Evolutionary conservation across 2,329 filamentous ascomycete species (phyloP), one percentile per base, ranked within the genome.

Genomic region (Thelonectria discophora): DNA sequence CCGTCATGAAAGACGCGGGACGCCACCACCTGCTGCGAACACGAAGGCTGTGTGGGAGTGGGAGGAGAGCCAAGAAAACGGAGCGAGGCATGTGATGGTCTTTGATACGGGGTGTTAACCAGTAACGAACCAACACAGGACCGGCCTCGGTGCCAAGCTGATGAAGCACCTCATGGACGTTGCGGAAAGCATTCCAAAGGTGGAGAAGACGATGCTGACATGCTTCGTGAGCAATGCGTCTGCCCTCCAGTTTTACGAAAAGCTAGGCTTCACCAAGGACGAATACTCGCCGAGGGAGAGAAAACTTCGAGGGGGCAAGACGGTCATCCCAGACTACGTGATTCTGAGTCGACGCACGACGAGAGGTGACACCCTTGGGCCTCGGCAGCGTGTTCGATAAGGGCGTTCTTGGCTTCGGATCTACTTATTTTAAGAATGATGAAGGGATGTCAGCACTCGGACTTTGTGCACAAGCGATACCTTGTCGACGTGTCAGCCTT

Each of bases 171-270:
- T 86, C 8, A 82, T 84, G 48, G 72, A 73, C 5, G 79, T 88
- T 5, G 90, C 86, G 8, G 65, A 75, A 20, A 81, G 82, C 55
- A 82, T 89, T 20, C 79, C 81, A 2, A 79, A 80, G 1, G 80
- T 90, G 47, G 75, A 79, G 20, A 92, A 92, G 75, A 81, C 87
- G 47, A 93, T 93, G 90, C 78, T 93, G 69, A 92, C 90, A 1
- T 90, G 90, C 70, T 93, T 92, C 71, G 75, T 82, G 53, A 80
- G 81, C 63, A 93, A 93, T 71, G 66, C 75, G 32, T 75, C 76
- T 2, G 90, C 84, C 0, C 76, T 84, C 42, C 71, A 67, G 3
- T 90, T 92, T 67, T 93, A 93, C 75, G 74, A 79, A 48, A 84
- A 79, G 62, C 73, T 87, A 12, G 90, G 89, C 0, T 89, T 86